These are phyloP conservation scores for Bruguiera parviflora DNA, from an alignment of 345 rosid species.

Conservation along the genomic window DNA sequence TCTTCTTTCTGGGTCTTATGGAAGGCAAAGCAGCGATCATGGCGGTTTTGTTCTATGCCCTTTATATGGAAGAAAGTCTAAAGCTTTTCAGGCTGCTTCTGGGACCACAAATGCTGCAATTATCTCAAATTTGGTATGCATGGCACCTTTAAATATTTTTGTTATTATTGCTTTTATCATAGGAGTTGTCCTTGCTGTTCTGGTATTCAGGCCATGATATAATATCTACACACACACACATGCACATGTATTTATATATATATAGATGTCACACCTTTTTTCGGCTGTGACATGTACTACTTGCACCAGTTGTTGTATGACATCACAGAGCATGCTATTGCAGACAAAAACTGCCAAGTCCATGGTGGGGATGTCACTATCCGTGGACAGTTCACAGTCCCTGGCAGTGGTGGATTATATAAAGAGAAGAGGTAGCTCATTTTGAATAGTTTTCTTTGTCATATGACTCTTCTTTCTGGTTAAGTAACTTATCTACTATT, in stretches of 20 bases:
- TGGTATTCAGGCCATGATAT: not conserved
- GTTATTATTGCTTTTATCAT: not conserved
- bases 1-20: constrained; percentile 67
- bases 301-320: not conserved
- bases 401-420: constrained; percentile 64
- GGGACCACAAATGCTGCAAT: constrained; percentile 87
- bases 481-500: not conserved
- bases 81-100: constrained; percentile 93
- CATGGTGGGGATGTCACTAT: constrained; percentile 64
- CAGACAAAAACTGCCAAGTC: constrained; percentile 96
- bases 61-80: constrained; percentile 90
- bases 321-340: constrained; percentile 24
- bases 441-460: not conserved
- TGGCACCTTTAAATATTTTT: not conserved
- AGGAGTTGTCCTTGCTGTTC: not conserved
- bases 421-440: constrained; percentile 65
- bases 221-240: too few relatives aligned
- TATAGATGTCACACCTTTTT: not conserved
- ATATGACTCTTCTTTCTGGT: constrained; percentile 10
- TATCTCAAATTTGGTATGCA: constrained; percentile 66
- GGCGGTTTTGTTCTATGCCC: constrained; percentile 89
- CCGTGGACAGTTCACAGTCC: constrained; percentile 68
- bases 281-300: not conserved
- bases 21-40: constrained; percentile 55
- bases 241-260: too few relatives aligned